Evolutionary conservation across 2,329 filamentous ascomycete genomes (phyloP).

Genomic region (Aspergillus pseudonomiae): DNA sequence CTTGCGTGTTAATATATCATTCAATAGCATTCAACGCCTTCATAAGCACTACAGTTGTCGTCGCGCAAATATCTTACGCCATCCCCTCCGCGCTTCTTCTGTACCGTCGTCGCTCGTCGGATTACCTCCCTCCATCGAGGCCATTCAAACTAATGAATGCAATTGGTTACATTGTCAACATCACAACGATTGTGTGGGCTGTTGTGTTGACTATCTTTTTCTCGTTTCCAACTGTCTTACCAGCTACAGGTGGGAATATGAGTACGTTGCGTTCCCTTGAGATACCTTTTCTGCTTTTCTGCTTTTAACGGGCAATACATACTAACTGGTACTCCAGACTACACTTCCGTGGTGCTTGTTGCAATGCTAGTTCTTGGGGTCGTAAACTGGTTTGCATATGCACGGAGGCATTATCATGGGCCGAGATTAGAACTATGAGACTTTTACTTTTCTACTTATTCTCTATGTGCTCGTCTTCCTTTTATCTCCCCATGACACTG

Average conservation of each 20-base stretch:
- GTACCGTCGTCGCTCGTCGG: conserved; percentile 11
- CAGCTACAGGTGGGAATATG: conserved; percentile 26
- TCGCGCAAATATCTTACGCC: conserved; percentile 28
- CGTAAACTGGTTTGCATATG: conserved; percentile 25
- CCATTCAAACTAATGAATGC: conserved; percentile 17
- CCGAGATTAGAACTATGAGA: conserved; percentile 21
- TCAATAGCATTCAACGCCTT: conserved; percentile 27
- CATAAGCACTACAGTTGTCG: conserved; percentile 26
- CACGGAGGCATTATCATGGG: conserved; percentile 23
- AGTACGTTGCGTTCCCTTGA: conserved; percentile 17
- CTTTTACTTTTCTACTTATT: neutral
- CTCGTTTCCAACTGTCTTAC: conserved; percentile 22
- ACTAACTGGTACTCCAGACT: conserved; percentile 14
- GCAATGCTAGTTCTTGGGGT: conserved; percentile 24
- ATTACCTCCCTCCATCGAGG: conserved; percentile 21
- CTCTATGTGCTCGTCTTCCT: neutral
- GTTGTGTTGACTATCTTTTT: conserved; percentile 25
- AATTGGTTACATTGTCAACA: conserved; percentile 22
- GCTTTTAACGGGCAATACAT: neutral
- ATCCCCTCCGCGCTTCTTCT: conserved; percentile 23
- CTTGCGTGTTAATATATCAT: neutral
- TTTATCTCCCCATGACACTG: neutral
- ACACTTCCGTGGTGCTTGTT: conserved; percentile 23
- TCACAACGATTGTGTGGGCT: conserved; percentile 22
- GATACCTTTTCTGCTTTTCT: neutral